These are phyloP conservation scores for Eucalyptus sideroxylon DNA, from an alignment of 345 rosid species.

Conservation along the genomic window DNA sequence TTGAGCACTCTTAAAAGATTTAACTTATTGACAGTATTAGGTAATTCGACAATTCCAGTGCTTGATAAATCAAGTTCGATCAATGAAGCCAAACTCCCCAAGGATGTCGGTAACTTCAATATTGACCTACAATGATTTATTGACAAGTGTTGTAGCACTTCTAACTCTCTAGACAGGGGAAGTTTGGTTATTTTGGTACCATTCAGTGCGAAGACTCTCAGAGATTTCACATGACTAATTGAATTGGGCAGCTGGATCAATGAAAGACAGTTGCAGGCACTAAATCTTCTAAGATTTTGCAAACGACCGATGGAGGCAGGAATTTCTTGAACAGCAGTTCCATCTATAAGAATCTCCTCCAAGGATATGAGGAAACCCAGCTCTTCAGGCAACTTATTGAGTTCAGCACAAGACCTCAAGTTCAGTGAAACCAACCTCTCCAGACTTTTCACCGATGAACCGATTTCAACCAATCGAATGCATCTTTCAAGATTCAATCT, in stretches of 20 bases:
- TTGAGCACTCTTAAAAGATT: no score
- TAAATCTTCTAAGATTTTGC: neutral
- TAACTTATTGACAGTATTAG: no score
- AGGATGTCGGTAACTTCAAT: neutral
- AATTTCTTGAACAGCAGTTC: neutral
- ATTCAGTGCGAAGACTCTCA: accelerated
- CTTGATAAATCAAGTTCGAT: no score
- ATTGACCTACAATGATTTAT: neutral
- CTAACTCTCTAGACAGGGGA: neutral
- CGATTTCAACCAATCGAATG: no score
- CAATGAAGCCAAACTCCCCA: neutral
- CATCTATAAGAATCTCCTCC: neutral
- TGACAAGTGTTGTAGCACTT: neutral
- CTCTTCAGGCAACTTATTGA: neutral
- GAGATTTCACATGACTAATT: neutral
- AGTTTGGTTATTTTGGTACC: neutral
- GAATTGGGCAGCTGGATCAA: neutral
- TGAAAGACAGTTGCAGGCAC: neutral
- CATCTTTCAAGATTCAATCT: no score
- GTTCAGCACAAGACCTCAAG: neutral
- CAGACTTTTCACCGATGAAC: neutral
- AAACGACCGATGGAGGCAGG: neutral
- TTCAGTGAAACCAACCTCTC: neutral
- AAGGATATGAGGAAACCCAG: neutral
- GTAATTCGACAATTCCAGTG: no score